Percentiles rank a stretch among this genome's conserved stretches.
Conservation (phyloP, 2,329 filamentous ascomycete genomes). For the Exophiala phaeomuriformis region DNA sequence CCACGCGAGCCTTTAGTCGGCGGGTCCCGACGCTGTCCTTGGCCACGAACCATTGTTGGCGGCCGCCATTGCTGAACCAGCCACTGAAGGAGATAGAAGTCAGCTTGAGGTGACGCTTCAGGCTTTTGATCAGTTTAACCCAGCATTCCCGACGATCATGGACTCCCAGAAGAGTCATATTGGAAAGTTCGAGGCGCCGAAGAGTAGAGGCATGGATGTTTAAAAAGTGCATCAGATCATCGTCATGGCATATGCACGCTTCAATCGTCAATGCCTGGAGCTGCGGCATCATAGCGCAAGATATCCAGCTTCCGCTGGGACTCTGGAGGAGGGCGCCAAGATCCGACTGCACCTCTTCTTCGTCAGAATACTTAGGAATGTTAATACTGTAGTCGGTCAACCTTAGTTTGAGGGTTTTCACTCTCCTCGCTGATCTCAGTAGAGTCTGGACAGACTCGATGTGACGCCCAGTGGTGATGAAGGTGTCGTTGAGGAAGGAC, state of each 20-base stretch:
- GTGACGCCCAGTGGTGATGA: slow-evolving; percentile 11
- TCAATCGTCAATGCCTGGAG: slow-evolving; percentile 16
- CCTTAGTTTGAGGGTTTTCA: slow-evolving; percentile 13
- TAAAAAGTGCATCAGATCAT: slow-evolving; percentile 22
- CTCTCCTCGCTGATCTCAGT: slow-evolving; percentile 10
- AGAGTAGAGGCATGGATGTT: slow-evolving; percentile 19
- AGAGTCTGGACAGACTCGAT: slow-evolving; percentile 14
- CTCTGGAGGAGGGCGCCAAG: slow-evolving; percentile 14
- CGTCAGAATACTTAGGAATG: slow-evolving; percentile 12
- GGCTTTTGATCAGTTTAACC: slow-evolving; percentile 19
- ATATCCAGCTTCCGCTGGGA: slow-evolving; percentile 13
- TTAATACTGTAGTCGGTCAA: slow-evolving; percentile 17
- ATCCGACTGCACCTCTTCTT: slow-evolving; percentile 19
- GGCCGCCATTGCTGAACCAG: slow-evolving; percentile 23
- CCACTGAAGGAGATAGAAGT: slow-evolving; percentile 18
- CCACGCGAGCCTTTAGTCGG: slow-evolving; percentile 18
- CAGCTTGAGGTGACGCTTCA: slow-evolving; percentile 18
- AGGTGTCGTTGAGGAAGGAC: slow-evolving; percentile 17
- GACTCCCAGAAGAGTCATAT: slow-evolving; percentile 19
- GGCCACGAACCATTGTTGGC: slow-evolving; percentile 23
- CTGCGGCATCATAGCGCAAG: slow-evolving; percentile 11
- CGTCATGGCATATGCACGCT: slow-evolving; percentile 18
- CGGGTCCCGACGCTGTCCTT: slow-evolving; percentile 13
- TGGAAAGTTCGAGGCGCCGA: slow-evolving; percentile 15
- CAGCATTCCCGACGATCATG: slow-evolving; percentile 22